Base-by-base conservation (phyloP, 768 basidiomycete species). In the Lactarius indigo region DNA sequence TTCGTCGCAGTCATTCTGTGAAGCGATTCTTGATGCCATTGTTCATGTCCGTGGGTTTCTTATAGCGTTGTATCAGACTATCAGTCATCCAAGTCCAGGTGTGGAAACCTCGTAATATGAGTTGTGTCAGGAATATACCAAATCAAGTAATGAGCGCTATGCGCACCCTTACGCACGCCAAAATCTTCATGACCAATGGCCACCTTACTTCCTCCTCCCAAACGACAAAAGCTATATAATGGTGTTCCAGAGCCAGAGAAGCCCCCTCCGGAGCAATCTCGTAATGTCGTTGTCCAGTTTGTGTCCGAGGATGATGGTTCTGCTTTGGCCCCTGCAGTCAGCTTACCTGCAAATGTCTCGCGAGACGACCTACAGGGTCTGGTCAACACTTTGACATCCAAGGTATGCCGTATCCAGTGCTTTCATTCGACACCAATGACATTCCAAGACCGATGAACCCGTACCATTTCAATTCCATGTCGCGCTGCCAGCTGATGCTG, bases 391-490 rank as follows among this genome's bases (percentile, higher is more conserved):
- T 78, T 98, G 2, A 85, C 85, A 55, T 85, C 85, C 9, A 85
- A 89, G 77, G 94, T 92, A 68, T 33, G 47, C 28, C 55, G 62
- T 47, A 30, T 39, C 39, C 61, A 57, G 10, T 10, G 9, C 37
- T 13, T 39, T 64, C 42, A 57, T 72, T 23, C 60, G 67, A 70
- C 58, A 37, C 41, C 64, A 41, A 71, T 35, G 44, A 65, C 63
- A 44, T 56, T 20, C 1, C n/a, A 58, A 90, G 87, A 84, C 87
- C 63, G 93, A 94, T 71, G 95, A 97, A 71, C 93, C 94, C 55
- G 87, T 94, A 20, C 95, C 96, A 6, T 98, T 94, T 74, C 82
- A 90, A 41, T 97, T 98, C 78, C 90, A 96, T 78, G 87, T 98
- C 15, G 79, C 84, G 18, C 76, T 94, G 18, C 90, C 91, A 3